These are phyloP conservation scores for Areca catechu DNA, from an alignment of 176 grass and related monocot genomes.

Conservation along the genomic window DNA sequence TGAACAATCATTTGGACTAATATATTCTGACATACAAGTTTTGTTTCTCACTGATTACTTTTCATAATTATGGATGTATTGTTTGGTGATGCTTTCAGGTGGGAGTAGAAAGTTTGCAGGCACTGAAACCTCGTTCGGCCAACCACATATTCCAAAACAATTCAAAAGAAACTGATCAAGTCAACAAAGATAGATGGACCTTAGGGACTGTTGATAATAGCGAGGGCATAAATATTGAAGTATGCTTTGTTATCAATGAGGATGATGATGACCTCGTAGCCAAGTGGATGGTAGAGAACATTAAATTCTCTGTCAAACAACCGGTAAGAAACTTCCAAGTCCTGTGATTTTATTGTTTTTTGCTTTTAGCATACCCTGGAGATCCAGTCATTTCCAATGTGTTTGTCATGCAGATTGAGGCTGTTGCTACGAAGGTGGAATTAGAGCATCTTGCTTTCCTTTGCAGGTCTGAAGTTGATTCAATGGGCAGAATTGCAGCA, in stretches of 20 bases:
- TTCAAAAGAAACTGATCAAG: conserved; percentile 31
- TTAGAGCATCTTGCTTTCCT: conserved; percentile 68
- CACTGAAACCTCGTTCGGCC: conserved; percentile 68
- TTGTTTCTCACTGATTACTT: conserved; percentile 17
- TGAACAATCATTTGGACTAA: background rate
- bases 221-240: conserved; percentile 79
- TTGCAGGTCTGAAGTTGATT: conserved; percentile 90
- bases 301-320: conserved; percentile 94
- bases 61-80: conserved; percentile 2
- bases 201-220: conserved; percentile 24
- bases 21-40: background rate
- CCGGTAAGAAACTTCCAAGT: conserved; percentile 38
- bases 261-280: conserved; percentile 48
- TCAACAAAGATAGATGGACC: conserved; percentile 11
- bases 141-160: conserved; percentile 27
- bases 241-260: conserved; percentile 44
- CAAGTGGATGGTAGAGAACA: conserved; percentile 82
- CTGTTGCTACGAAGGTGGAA: conserved; percentile 84
- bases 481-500: conserved; percentile 86
- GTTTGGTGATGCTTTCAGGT: conserved; percentile 38
- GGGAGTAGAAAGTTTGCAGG: conserved; percentile 80
- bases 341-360: conserved; percentile 21
- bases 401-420: conserved; percentile 58
- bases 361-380: conserved; percentile 3
- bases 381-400: background rate